Evolutionary conservation across 768 basidiomycete species (phyloP), one percentile per base, ranked within the genome.

Genomic region (Lactarius trivialis): DNA sequence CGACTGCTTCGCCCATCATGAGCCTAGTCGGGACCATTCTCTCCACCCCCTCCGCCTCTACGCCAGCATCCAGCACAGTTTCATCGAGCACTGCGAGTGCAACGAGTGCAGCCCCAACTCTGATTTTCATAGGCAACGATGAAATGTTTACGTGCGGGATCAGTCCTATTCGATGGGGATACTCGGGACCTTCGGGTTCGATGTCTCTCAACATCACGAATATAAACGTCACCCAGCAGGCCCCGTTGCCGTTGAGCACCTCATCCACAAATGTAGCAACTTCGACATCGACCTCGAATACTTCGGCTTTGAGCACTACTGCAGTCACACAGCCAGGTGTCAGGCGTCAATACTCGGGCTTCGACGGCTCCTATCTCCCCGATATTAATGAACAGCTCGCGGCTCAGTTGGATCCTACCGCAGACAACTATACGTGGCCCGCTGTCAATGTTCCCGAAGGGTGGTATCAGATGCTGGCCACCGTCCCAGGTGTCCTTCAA

Each of bases 401-500:
- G 15, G 60, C 63, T 0, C 68, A 68, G 8, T 50, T 77, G n/a
- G 67, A 73, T 57, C 73, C 80, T 4, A 30, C 54, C 14, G 28
- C 17, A 1, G 7, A 12, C 0, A 59, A 57, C 19, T 82, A 72
- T 70, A 71, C 67, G 4, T 85, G 85, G 84, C 4, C 69, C 1
- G 50, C 71, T 2, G 82, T 86, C 53, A 74, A 75, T 60, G 70
- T 84, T 26, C 69, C 79, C 0, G 71, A 75, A 56, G 85, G 85
- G 4, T 78, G 75, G 76, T 86, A 86, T 66, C 50, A 65, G 14
- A 53, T 79, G 49, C 54, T 65, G 55, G 77, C 71, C 34, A 33
- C 54, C 36, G 52, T 66, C 11, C 32, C 61, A 26, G 63, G 41
- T 43, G 37, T 26, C 4, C 19, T 65, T 30, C 32, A 58, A 37